These are phyloP conservation scores for Endoconidiophora polonica DNA, from an alignment of 2,329 filamentous ascomycete genomes.

Conservation along the genomic window DNA sequence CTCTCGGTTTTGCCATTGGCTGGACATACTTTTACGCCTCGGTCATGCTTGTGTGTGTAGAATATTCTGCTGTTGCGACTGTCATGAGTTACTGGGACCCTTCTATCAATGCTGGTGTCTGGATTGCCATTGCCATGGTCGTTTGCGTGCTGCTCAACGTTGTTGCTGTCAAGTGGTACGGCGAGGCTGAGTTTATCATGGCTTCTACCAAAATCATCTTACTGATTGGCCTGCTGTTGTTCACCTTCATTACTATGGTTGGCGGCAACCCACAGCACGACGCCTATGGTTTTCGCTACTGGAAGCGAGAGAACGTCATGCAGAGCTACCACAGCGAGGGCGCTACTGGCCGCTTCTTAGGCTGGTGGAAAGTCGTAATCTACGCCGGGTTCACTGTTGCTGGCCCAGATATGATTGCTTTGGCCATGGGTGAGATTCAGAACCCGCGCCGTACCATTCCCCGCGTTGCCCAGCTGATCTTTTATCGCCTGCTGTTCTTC, in stretches of 20 bases:
- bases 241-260: conserved; percentile 52
- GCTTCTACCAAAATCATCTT: conserved; percentile 35
- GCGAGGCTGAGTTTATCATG: conserved; percentile 35
- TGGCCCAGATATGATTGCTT: conserved; percentile 49
- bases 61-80: conserved; percentile 28
- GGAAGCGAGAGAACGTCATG: conserved; percentile 23
- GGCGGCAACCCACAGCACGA: conserved; percentile 48
- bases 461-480: conserved; percentile 54
- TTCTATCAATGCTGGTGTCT: conserved; percentile 29
- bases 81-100: conserved; percentile 29
- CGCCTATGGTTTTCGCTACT: conserved; percentile 47
- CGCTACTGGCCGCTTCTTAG: conserved; percentile 42
- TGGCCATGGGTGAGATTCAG: conserved; percentile 40
- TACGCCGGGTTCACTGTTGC: conserved; percentile 53
- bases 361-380: conserved; percentile 39
- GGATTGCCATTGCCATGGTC: conserved; percentile 30
- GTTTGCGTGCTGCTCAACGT: conserved; percentile 31
- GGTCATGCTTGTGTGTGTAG: conserved; percentile 28
- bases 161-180: conserved; percentile 27
- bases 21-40: conserved; percentile 35
- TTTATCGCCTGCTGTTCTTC: conserved; percentile 54
- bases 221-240: conserved; percentile 38
- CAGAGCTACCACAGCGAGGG: conserved; percentile 25
- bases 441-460: conserved; percentile 51
- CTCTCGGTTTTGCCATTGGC: conserved; percentile 38